Base-by-base conservation (phyloP, 2,329 filamentous ascomycete species). In the Colletotrichum ledebouriae region DNA sequence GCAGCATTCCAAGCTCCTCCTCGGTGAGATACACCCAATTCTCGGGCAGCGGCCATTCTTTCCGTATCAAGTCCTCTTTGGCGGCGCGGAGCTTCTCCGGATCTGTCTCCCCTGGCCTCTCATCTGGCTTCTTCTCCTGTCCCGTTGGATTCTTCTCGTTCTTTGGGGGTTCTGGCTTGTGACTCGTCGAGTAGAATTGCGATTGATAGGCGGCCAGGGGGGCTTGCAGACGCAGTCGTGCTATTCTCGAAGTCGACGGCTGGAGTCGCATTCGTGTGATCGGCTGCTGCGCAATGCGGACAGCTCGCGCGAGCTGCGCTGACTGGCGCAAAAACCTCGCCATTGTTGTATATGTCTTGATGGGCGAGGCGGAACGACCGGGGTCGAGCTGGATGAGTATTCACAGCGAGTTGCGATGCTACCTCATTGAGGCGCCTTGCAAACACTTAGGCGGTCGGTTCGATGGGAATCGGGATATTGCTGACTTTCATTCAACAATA, bases 311-410 rank as follows among this genome's bases (percentile, higher is more conserved):
- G 77, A 92, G 81, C 78, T 88, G 86, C 82, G 88, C 87, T 78
- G 90, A 86, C 79, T 89, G 88, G 78, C 89, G 87, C 73, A 92
- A 81, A 75, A 90, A 83, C 75, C 87, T 87, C 78, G 89, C 89
- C 90, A 92, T 55, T 64, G 66, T 25, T 25, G 4, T 64, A 37
- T 63, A 29, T 57, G 49, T 17, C 41, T 58, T 42, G 52, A 34
- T 34, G 20, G 41, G 50, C 42, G 52, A 62, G 56, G 59, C 70
- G 63, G 70, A 44, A 67, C 63, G 67, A 71, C 70, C 63, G 70
- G 70, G 41, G 70, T 39, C 67, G 59, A 56, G 47, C 52, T 67
- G 41, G 41, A 65, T 49, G 37, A 56, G 47, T 68, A 42, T 50
- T 65, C 61, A 56, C 65, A 39, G 65, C 46, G 64, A 41, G 29